Base-by-base conservation (phyloP, 2,329 filamentous ascomycete species). In the Exophiala bonariae region DNA sequence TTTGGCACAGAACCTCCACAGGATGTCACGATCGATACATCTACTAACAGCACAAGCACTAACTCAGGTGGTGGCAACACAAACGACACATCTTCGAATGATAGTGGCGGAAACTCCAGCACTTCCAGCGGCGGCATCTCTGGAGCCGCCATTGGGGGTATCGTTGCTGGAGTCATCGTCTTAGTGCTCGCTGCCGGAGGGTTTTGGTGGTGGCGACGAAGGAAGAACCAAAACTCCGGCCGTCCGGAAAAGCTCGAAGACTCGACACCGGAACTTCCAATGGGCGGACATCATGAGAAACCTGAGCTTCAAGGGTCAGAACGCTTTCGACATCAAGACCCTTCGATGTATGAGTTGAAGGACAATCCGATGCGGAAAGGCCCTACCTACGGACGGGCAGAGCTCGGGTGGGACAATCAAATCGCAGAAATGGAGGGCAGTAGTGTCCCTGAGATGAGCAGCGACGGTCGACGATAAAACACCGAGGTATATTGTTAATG, bases 1-100 rank as follows among this genome's bases (percentile, higher is more conserved):
- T 59, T 61, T 41, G 56, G 59, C 44, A 56, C 59, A 33, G 18
- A 37, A 22, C 16, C 14, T 18, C 35, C 35, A 13, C 6, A 18
- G 16, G 20, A 17, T 20, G 10, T 37, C 10, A 8, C 35, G 7
- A 19, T 18, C 17, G 35, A 37, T 20, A 37, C 10, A 6, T 19
- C 16, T 7, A 19, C 14, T 13, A 37, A 16, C 8, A 19, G 14
- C 16, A 37, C 35, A 13, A 13, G 14, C 14, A n/a, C n/a, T n/a
- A 35, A 8, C 11, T 13, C 14, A 4, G 19, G 14, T 37, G 35
- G 18, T n/a, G 8, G 14, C 8, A 20, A 19, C 18, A 20, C 10
- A 13, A 37, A 4, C 9, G 35, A 37, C 18, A 18, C 35, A 7
- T 7, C 35, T 13, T 19, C 14, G 11, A 13, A 8, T 18, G 35